Conservation (phyloP, 345 rosid genomes). For the Firmiana major region DNA sequence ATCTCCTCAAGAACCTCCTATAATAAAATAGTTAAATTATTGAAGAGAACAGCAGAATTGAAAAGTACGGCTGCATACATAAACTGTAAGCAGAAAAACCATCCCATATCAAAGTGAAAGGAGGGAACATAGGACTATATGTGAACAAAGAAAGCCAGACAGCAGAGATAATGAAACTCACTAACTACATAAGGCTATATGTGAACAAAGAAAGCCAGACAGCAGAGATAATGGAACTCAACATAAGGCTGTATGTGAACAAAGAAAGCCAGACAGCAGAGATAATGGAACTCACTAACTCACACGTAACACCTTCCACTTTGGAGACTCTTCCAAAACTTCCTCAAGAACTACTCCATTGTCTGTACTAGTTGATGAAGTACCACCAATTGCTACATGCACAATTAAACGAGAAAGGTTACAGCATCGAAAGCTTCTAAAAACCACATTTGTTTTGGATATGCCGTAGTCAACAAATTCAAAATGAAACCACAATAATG, state of each 20-base stretch:
- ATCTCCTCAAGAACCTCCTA: constrained; percentile 89
- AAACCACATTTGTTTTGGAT: not conserved
- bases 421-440: constrained; percentile 3
- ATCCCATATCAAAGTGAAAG: not conserved
- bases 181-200: too few relatives aligned
- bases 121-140: not conserved
- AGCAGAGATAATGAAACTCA: too few relatives aligned
- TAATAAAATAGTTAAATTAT: constrained; percentile 13
- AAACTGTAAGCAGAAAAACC: not conserved
- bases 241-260: too few relatives aligned
- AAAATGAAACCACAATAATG: not conserved
- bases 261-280: constrained; percentile 19
- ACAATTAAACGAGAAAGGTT: constrained; percentile 14
- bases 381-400: constrained; percentile 38
- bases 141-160: too few relatives aligned
- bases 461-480: not conserved
- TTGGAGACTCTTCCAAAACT: constrained; percentile 85
- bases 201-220: too few relatives aligned
- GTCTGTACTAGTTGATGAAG: constrained; percentile 33
- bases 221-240: too few relatives aligned
- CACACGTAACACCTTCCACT: constrained; percentile 99
- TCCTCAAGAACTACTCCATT: constrained; percentile 54
- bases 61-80: not conserved
- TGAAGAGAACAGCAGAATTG: not conserved
- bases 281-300: constrained; percentile 57